phyloP scores from a whole-genome alignment of 345 rosid species.

The Citrus reticulata region DNA sequence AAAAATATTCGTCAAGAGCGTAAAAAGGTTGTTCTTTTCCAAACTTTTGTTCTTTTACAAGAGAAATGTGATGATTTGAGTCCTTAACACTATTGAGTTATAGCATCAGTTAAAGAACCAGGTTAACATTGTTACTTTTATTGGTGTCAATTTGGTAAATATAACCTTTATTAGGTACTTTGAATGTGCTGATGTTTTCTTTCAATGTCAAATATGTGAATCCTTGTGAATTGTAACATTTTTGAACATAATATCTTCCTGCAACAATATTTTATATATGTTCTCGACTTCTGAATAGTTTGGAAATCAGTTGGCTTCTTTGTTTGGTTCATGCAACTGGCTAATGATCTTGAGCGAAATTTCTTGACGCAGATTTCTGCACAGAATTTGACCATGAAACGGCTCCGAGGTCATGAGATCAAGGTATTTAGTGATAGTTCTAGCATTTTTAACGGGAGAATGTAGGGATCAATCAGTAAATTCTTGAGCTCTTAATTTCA shows the following conservation, averaged over 20 bases:
- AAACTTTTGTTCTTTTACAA: not conserved
- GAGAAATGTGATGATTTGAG: not conserved
- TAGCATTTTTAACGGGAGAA: not conserved
- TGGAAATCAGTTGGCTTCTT: not conserved
- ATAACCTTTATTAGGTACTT: not conserved
- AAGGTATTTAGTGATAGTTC: slow-evolving; percentile 44
- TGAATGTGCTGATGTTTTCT: not conserved
- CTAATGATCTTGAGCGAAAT: slow-evolving; percentile 20
- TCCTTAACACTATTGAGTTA: not conserved
- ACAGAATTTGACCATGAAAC: slow-evolving; percentile 85
- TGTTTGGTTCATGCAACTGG: slow-evolving; percentile 1
- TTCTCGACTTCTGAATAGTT: not conserved
- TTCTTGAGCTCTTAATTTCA: not conserved
- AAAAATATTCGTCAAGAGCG: slow-evolving; percentile 92
- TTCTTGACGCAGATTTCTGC: slow-evolving; percentile 59
- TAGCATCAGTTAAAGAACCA: not conserved
- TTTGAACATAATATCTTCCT: not conserved
- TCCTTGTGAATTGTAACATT: not conserved
- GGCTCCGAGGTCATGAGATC: slow-evolving; percentile 81
- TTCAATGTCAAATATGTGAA: not conserved
- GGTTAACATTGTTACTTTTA: not conserved
- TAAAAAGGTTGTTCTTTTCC: slow-evolving; percentile 58
- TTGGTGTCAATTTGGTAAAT: not conserved
- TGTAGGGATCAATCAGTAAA: not conserved
- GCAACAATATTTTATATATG: not conserved